Evolutionary conservation across 495 filamentous ascomycete genomes (phyloP).

Genomic region (Wilcoxina mikolae): DNA sequence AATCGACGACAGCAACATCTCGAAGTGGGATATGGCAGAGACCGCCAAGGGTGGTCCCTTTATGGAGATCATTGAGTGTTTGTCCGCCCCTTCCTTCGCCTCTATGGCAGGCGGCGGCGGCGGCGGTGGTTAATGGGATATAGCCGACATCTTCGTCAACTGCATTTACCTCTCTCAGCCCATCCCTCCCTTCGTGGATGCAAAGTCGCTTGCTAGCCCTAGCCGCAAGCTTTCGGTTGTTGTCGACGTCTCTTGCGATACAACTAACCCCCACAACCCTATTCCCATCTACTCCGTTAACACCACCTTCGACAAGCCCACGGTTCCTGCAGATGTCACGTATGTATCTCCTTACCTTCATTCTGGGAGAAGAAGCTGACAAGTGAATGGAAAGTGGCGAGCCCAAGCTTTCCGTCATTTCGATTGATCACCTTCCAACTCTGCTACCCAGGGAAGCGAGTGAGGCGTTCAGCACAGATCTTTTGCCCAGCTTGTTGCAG

Average conservation of each 20-base stretch:
- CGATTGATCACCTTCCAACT: slow-evolving; percentile 81
- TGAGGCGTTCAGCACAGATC: slow-evolving; percentile 67
- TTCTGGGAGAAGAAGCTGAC: not conserved
- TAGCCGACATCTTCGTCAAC: slow-evolving; percentile 75
- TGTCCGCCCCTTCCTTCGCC: slow-evolving; percentile 11
- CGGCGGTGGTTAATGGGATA: no score
- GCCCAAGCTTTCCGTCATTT: slow-evolving; percentile 59
- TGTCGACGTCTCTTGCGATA: slow-evolving; percentile 72
- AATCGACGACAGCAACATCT: slow-evolving; percentile 53
- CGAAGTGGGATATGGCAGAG: slow-evolving; percentile 89
- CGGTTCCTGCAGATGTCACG: slow-evolving; percentile 49
- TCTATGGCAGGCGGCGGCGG: slow-evolving; percentile 25
- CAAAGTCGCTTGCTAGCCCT: slow-evolving; percentile 49
- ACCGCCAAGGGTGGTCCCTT: slow-evolving; percentile 77
- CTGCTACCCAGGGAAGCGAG: slow-evolving; percentile 75
- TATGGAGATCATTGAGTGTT: slow-evolving; percentile 67
- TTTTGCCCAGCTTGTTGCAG: slow-evolving; percentile 64
- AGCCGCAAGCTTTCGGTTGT: slow-evolving; percentile 66
- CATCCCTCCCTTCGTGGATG: slow-evolving; percentile 60
- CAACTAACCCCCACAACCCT: slow-evolving; percentile 59
- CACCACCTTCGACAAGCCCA: slow-evolving; percentile 73
- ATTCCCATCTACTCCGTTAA: slow-evolving; percentile 74
- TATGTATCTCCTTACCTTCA: slow-evolving; percentile 1
- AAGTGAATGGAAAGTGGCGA: slow-evolving; percentile 33
- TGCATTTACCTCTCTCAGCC: slow-evolving; percentile 69